These are phyloP conservation scores for Metarhizium rileyi DNA, from an alignment of 2,329 filamentous ascomycete genomes.

Conservation along the genomic window DNA sequence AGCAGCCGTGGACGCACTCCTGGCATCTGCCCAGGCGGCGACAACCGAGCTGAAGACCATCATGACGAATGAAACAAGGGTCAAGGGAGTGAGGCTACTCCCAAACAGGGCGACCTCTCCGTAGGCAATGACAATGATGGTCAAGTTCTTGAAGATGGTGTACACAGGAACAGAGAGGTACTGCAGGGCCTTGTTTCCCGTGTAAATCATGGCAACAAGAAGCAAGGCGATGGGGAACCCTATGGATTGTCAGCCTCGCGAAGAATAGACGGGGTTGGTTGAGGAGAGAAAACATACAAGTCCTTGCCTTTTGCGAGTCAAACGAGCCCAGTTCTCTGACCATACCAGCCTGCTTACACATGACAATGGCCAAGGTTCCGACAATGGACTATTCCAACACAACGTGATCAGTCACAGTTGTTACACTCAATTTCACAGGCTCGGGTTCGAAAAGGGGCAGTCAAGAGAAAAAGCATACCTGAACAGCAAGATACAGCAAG, in stretches of 20 bases:
- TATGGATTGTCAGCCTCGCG: conserved; percentile 22
- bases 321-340: conserved; percentile 78
- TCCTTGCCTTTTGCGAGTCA: conserved; percentile 79
- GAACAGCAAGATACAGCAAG: conserved; percentile 85
- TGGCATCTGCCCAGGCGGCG: conserved; percentile 90
- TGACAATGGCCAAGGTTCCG: conserved; percentile 74
- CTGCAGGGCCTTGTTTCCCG: conserved; percentile 88
- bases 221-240: conserved; percentile 95
- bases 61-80: conserved; percentile 85
- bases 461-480: conserved; percentile 49
- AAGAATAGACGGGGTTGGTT: too few species aligned
- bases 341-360: conserved; percentile 69
- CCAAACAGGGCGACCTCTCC: conserved; percentile 98
- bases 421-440: too few species aligned
- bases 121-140: conserved; percentile 96
- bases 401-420: not conserved
- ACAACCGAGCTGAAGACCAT: conserved; percentile 95
- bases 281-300: conserved; percentile 51
- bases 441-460: too few species aligned
- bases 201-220: conserved; percentile 98
- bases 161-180: conserved; percentile 97
- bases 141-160: conserved; percentile 99
- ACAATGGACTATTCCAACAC: conserved; percentile 61
- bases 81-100: conserved; percentile 80
- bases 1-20: conserved; percentile 51